Base-by-base conservation (phyloP, 2,329 filamentous ascomycete species). In the Colletotrichum higginsianum region DNA sequence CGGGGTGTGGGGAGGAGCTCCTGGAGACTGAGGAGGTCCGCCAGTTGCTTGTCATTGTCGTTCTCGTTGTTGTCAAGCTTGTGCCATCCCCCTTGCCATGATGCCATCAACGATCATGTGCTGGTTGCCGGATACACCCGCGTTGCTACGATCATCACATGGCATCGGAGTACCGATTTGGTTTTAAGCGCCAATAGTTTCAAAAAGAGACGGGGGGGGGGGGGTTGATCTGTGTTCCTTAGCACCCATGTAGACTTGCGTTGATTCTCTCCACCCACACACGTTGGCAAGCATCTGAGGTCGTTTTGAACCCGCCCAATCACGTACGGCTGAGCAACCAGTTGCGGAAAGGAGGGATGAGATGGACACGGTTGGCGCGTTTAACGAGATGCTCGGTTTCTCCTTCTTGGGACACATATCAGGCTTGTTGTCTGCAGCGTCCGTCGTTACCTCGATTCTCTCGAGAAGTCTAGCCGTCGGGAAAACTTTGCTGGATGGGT, bases 171-270 rank as follows among this genome's bases (percentile, higher is more conserved):
- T 35, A 12, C 12, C 15, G 11, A 12, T 16, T 26, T 26, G n/a
- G 42, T 58, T 38, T 61, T 47, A 61, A 61, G 58, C 58, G 26
- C 58, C 15, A 49, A 49, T 49, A 26, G 58, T 23, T n/a, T 49
- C 3, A 23, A 21, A 49, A 42, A 11, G 8, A 38, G 35, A 38
- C 9, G 0, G 35, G 35, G 9, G 2, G 1, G 35, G 35, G 35
- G 8, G 9, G 35, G 9, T 0, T 9, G 35, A 38, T 11, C 9
- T 38, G 35, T 38, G 35, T 38, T 38, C 35, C 35, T 11, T 11
- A 38, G 35, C 35, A 38, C 35, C 35, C 35, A 38, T 38, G 35
- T 38, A 38, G 9, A 38, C 35, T 11, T 38, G 35, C 35, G 35
- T 38, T 38, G 35, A 38, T 35, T 35, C 30, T 35, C 2, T 5